A percentile compares a stretch with the other conserved stretches of the same genome.
phyloP scores from a whole-genome alignment of 345 rosid species.

The Mallotus nudiflorus region DNA sequence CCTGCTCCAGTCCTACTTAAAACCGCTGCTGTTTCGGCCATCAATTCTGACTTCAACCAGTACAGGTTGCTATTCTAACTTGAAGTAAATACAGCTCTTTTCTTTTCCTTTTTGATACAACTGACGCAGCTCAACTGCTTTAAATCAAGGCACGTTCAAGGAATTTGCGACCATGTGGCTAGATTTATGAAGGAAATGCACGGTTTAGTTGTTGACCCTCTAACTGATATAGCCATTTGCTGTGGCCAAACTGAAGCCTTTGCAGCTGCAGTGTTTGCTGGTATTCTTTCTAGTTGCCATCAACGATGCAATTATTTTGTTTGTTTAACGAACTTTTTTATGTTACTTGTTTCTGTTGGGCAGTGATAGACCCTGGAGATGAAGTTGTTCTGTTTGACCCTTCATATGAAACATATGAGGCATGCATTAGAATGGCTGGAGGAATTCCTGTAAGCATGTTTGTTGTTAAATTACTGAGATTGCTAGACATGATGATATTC shows the following conservation, averaged over 20 bases:
- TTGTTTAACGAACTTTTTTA: too few species aligned
- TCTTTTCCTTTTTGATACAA: neutral
- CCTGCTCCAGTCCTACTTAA: constrained; percentile 50
- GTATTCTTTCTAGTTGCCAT: constrained; percentile 26
- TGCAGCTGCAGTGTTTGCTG: constrained; percentile 53
- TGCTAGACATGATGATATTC: too few species aligned
- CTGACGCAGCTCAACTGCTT: neutral
- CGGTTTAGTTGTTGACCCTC: constrained; percentile 48
- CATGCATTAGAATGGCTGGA: constrained; percentile 50
- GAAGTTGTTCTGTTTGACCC: constrained; percentile 65
- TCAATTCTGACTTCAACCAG: constrained; percentile 56
- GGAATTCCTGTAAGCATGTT: constrained; percentile 52
- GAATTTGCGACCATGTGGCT: constrained; percentile 53
- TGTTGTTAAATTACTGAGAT: neutral
- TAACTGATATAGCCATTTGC: constrained; percentile 53
- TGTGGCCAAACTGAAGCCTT: constrained; percentile 76
- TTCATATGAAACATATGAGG: constrained; percentile 53
- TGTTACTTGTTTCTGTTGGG: constrained; percentile 8
- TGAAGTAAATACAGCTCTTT: neutral
- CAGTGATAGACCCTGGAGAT: constrained; percentile 57
- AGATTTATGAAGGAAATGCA: constrained; percentile 34
- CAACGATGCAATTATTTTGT: neutral
- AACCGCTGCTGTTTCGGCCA: constrained; percentile 60
- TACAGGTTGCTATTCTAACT: constrained; percentile 37
- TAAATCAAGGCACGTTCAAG: constrained; percentile 56